Conservation (phyloP, 257 asterid genomes). For the Fraxinus excelsior region DNA sequence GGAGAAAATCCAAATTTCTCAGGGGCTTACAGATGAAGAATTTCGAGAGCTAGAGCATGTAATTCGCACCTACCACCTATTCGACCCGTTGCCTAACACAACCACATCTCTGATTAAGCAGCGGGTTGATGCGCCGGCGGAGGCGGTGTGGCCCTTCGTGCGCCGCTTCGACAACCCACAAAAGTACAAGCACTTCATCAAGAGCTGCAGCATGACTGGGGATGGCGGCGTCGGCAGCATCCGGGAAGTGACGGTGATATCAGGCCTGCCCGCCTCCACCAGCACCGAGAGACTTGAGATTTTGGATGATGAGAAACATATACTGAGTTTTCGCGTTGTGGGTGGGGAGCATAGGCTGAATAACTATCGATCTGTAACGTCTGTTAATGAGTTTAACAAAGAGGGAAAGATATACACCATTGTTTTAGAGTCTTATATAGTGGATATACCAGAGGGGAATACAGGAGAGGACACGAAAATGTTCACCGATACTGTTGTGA, state of each 20-base stretch:
- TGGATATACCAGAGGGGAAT: constrained; percentile 88
- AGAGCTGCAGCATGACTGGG: constrained; percentile 66
- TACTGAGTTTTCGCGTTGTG: constrained; percentile 75
- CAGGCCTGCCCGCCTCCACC: constrained; percentile 90
- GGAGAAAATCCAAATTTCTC: constrained; percentile 32
- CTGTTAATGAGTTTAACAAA: constrained; percentile 55
- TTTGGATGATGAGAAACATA: constrained; percentile 63
- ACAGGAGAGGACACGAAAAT: constrained; percentile 79
- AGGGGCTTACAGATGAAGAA: constrained; percentile 58
- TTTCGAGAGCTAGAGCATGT: constrained; percentile 38
- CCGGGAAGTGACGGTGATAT: constrained; percentile 77
- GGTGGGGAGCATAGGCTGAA: constrained; percentile 89
- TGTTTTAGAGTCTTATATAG: constrained; percentile 78
- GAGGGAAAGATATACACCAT: constrained; percentile 47
- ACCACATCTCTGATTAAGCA: too few relatives aligned
- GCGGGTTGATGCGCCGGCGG: constrained; percentile 52
- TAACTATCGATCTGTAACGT: constrained; percentile 72
- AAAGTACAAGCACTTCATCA: constrained; percentile 86
- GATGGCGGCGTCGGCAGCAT: constrained; percentile 84
- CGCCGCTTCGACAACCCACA: constrained; percentile 32
- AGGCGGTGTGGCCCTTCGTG: constrained; percentile 60
- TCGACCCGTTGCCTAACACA: too few relatives aligned
- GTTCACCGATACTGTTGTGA: constrained; percentile 90
- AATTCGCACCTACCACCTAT: too few relatives aligned
- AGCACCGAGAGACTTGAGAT: constrained; percentile 89